Percentiles rank a stretch among this genome's conserved stretches.
Conservation (phyloP, 495 filamentous ascomycete genomes). For the Annulohypoxylon stygium region DNA sequence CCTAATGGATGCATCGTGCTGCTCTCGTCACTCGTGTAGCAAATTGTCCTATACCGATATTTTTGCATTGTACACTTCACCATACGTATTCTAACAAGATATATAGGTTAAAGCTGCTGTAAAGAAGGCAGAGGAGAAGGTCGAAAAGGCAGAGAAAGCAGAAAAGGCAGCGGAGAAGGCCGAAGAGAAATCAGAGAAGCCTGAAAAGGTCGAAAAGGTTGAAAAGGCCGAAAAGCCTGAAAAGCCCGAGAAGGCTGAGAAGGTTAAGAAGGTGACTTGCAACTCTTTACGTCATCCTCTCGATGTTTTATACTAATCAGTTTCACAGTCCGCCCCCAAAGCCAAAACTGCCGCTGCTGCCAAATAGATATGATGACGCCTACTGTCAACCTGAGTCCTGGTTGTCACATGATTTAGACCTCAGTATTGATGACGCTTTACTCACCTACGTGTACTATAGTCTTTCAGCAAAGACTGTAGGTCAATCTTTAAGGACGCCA, state of each 20-base stretch:
- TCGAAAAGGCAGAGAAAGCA: conserved; percentile 42
- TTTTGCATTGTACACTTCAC: neutral
- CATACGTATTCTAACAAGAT: conserved; percentile 45
- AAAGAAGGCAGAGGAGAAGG: conserved; percentile 57
- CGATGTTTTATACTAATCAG: conserved; percentile 3
- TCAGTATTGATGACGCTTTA: neutral
- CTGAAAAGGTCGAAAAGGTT: conserved; percentile 47
- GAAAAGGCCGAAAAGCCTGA: conserved; percentile 29
- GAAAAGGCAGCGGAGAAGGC: conserved; percentile 32
- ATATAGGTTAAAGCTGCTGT: conserved; percentile 61
- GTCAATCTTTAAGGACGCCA: neutral
- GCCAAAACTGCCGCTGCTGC: conserved; percentile 53
- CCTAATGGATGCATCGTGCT: neutral
- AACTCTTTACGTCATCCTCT: neutral
- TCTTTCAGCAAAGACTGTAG: conserved; percentile 7
- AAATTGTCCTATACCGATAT: neutral
- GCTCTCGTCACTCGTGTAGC: neutral
- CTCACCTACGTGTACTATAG: conserved; percentile 1
- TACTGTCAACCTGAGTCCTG: conserved; percentile 1
- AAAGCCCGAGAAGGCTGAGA: conserved; percentile 46
- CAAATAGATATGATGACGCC: conserved; percentile 50
- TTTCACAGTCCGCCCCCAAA: conserved; percentile 45
- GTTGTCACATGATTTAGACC: neutral
- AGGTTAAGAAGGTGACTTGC: conserved; percentile 26
- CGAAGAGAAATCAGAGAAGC: conserved; percentile 24